Percentiles rank a stretch among this genome's conserved stretches.
Evolutionary conservation across 768 basidiomycete species (phyloP).

Genomic region (Tremella fuciformis): DNA sequence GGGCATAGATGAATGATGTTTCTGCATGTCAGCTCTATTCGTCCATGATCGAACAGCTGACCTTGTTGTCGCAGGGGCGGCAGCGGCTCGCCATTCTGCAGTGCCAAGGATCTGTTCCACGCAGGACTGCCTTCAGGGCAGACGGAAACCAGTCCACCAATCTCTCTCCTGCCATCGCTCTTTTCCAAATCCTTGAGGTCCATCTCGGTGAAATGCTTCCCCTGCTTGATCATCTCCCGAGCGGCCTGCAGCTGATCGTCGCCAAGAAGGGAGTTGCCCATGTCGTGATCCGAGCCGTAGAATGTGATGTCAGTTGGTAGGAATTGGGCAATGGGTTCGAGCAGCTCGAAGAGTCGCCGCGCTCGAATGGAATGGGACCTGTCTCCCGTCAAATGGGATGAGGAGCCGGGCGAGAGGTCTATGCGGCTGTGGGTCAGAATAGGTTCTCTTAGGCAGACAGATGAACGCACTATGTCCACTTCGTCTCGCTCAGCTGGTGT

Average conservation of each 20-base stretch:
- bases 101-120: conserved; percentile 22
- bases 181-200: conserved; percentile 43
- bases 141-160: conserved; percentile 34
- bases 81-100: conserved; percentile 10
- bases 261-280: conserved; percentile 45
- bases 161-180: conserved; percentile 27
- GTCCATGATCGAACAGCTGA: conserved; percentile 1
- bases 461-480: conserved; percentile 38
- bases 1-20: conserved; percentile 46
- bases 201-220: conserved; percentile 27
- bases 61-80: conserved; percentile 3
- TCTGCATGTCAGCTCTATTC: conserved; percentile 22
- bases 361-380: conserved; percentile 30
- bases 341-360: conserved; percentile 37
- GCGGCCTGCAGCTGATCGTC: conserved; percentile 39
- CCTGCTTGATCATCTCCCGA: conserved; percentile 22
- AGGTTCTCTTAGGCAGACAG: neutral
- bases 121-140: conserved; percentile 40
- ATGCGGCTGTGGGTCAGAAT: neutral
- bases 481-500: conserved; percentile 21
- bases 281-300: conserved; percentile 47
- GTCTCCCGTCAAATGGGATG: conserved; percentile 33
- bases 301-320: conserved; percentile 40
- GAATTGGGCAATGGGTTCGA: conserved; percentile 36
- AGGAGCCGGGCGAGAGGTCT: conserved; percentile 21